Conservation (phyloP, 2,329 filamentous ascomycete species). For the Aspergillus spinulosporus region DNA sequence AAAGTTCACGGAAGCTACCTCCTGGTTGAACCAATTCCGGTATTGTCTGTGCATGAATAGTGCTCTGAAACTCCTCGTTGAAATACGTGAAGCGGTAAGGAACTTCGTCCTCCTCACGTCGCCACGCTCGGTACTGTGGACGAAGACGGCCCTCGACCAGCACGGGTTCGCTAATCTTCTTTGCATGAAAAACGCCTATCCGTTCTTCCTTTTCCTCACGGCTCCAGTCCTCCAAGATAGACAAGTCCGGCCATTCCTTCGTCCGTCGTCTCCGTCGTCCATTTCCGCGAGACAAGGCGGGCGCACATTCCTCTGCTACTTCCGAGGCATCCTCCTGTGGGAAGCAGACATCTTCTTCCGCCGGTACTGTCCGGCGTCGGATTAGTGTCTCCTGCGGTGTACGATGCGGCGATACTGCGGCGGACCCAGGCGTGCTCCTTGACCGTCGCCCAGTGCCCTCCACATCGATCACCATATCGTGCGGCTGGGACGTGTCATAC, state of each 20-base stretch:
- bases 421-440: slow-evolving; percentile 34
- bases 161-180: slow-evolving; percentile 91
- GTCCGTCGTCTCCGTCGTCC: slow-evolving; percentile 60
- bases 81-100: slow-evolving; percentile 98
- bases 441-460: slow-evolving; percentile 32
- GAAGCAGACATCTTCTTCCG: slow-evolving; percentile 89
- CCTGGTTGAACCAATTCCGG: slow-evolving; percentile 88
- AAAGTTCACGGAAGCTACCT: slow-evolving; percentile 79
- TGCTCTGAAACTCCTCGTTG: slow-evolving; percentile 94
- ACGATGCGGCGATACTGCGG: slow-evolving; percentile 42
- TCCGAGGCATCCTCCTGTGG: slow-evolving; percentile 77
- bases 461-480: slow-evolving; percentile 49
- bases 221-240: slow-evolving; percentile 84
- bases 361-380: slow-evolving; percentile 62
- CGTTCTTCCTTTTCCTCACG: slow-evolving; percentile 84
- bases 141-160: slow-evolving; percentile 86
- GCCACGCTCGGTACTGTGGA: slow-evolving; percentile 78
- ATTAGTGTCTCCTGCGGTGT: slow-evolving; percentile 40
- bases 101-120: slow-evolving; percentile 80
- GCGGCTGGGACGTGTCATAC: slow-evolving; percentile 31
- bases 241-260: slow-evolving; percentile 81
- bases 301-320: slow-evolving; percentile 70
- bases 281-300: slow-evolving; percentile 50
- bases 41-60: slow-evolving; percentile 93
- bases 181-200: slow-evolving; percentile 77